These are phyloP conservation scores for Pleurotus ostreatus DNA, from an alignment of 768 basidiomycete genomes.

Conservation along the genomic window DNA sequence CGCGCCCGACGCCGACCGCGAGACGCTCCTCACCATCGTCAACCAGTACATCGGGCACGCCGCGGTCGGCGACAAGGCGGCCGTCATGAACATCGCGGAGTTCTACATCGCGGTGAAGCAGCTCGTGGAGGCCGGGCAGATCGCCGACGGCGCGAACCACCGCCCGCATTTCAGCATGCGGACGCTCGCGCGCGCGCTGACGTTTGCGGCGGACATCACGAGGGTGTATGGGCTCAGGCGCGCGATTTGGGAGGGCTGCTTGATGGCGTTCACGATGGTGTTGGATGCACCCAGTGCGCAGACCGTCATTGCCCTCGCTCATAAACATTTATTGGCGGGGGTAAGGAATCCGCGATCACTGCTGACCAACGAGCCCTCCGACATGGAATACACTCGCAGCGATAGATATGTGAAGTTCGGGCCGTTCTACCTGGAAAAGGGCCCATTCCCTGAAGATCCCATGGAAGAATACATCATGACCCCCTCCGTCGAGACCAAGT, in stretches of 20 bases:
- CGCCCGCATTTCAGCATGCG: conserved; percentile 97
- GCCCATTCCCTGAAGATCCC: conserved; percentile 57
- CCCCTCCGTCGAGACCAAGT: conserved; percentile 89
- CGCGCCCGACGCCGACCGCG: conserved; percentile 89
- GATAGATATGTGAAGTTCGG: conserved; percentile 79
- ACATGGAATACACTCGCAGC: conserved; percentile 38
- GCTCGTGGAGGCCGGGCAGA: conserved; percentile 65
- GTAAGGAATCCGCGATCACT: conserved; percentile 79
- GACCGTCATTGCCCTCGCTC: conserved; percentile 63
- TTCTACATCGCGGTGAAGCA: conserved; percentile 83
- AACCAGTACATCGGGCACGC: conserved; percentile 83
- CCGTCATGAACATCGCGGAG: conserved; percentile 88
- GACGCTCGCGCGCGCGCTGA: conserved; percentile 85
- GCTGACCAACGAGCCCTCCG: conserved; percentile 62
- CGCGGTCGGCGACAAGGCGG: conserved; percentile 80
- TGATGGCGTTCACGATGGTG: conserved; percentile 98
- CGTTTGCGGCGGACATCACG: conserved; percentile 83
- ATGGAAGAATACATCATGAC: conserved; percentile 90
- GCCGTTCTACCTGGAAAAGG: conserved; percentile 85
- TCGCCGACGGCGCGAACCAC: conserved; percentile 92
- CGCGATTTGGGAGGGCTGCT: conserved; percentile 91
- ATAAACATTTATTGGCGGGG: conserved; percentile 72
- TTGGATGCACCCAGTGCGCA: conserved; percentile 71
- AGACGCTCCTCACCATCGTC: conserved; percentile 85
- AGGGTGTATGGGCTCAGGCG: conserved; percentile 75